Evolutionary conservation across 2,329 filamentous ascomycete species (phyloP).

Genomic region (Chaetomium strumarium): DNA sequence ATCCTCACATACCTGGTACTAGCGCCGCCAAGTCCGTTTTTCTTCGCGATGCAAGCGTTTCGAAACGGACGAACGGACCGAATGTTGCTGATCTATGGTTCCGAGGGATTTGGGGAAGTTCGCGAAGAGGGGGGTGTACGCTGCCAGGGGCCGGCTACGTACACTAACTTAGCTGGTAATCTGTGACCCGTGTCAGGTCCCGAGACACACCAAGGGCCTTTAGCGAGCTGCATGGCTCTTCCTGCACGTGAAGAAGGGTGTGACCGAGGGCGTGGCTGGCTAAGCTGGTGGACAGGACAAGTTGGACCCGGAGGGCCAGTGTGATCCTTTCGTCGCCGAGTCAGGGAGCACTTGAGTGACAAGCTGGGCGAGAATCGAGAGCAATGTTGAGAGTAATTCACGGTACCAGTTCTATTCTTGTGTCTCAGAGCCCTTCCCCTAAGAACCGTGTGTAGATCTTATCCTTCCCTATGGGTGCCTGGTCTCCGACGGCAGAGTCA

Average conservation of each 20-base stretch:
- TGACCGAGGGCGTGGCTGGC: slow-evolving; percentile 1
- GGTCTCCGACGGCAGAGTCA: not conserved
- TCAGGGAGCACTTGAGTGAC: no score
- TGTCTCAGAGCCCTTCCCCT: not conserved
- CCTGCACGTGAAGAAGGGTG: slow-evolving; percentile 9
- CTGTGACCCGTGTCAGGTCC: not conserved
- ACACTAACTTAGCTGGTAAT: no score
- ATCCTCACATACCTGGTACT: no score
- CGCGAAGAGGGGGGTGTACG: not conserved
- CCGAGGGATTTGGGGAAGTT: not conserved
- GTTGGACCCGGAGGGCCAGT: no score
- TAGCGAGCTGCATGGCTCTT: slow-evolving; percentile 10
- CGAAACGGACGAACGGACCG: slow-evolving; percentile 3
- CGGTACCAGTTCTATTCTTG: not conserved
- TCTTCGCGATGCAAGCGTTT: no score
- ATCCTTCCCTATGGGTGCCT: slow-evolving; percentile 1
- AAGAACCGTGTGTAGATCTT: not conserved
- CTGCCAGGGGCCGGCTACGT: not conserved
- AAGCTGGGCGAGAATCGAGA: no score
- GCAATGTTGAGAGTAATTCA: no score
- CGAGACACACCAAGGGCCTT: not conserved
- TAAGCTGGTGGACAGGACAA: not conserved
- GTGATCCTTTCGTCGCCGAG: no score
- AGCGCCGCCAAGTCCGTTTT: not conserved
- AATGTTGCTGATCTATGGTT: not conserved